phyloP scores from a whole-genome alignment of 179 eudicot genomes.

The Heliamphora pulchella region DNA sequence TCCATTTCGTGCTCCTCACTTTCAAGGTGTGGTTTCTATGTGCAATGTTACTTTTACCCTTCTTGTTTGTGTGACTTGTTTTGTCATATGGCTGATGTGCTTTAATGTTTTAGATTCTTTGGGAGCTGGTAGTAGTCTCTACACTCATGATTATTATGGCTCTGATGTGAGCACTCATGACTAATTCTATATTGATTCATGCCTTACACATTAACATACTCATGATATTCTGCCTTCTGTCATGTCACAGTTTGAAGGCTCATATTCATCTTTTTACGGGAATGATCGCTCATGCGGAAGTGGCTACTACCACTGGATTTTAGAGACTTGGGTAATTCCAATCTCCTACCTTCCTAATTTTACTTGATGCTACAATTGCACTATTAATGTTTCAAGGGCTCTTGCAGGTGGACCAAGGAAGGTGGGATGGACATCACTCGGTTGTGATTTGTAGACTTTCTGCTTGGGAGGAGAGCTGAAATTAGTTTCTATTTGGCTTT shows the following conservation, averaged over 20 bases:
- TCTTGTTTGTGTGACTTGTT: not conserved
- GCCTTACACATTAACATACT: not conserved
- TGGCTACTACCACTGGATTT: conserved; percentile 51
- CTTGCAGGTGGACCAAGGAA: conserved; percentile 23
- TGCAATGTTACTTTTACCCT: not conserved
- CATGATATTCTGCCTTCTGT: conserved; percentile 7
- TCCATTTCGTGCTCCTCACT: conserved; percentile 41
- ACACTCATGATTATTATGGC: conserved; percentile 62
- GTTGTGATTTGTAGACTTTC: conserved; percentile 12
- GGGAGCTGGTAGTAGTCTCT: conserved; percentile 45
- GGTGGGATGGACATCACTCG: conserved; percentile 9
- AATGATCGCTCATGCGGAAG: conserved; percentile 60
- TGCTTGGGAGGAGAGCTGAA: conserved; percentile 26
- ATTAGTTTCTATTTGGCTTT: conserved; percentile 17
- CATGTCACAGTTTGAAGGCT: conserved; percentile 47
- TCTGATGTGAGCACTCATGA: conserved; percentile 51
- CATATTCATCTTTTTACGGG: conserved; percentile 44
- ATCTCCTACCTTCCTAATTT: not conserved
- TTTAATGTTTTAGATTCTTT: conserved; percentile 32
- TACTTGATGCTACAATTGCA: conserved; percentile 7
- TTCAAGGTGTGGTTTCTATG: conserved; percentile 40
- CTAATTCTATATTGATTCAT: conserved; percentile 12
- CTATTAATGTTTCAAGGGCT: not conserved
- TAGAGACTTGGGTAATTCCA: conserved; percentile 23
- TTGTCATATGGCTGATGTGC: not conserved